Base-by-base conservation (phyloP, 371 early-diverging fungal species). In the Mortierella sp. region DNA sequence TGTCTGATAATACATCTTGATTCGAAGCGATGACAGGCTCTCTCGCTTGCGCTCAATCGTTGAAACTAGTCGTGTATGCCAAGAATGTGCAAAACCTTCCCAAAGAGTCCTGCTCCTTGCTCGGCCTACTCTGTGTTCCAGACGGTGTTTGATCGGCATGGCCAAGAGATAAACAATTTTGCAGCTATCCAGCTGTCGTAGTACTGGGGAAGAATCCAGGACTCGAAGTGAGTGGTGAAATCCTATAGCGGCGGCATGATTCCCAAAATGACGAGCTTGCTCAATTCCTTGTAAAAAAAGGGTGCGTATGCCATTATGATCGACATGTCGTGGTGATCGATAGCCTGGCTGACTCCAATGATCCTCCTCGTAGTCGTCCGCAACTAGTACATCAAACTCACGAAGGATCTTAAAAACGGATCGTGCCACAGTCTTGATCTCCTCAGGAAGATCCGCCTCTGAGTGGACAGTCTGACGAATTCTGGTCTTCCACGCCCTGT, bases 1-100 rank as follows among this genome's bases (percentile, higher is more conserved):
- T 4, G 72, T 81, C 24, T 72, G 70, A 55, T 84, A 85, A 61
- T 81, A 84, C 84, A 84, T 83, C 59, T 74, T 82, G 70, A 82
- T 65, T n/a, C 85, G 66, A 9, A 84, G 69, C 1, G 70, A 68
- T 19, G 84, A 84, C 4, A 81, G 22, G 11, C 52, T 60, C 55
- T 77, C 72, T 15, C 78, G 72, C 22, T 74, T 72, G 36, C 76
- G 76, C 22, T 77, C 77, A 16, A 78, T 69, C 5, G 75, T 64
- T 22, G 71, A 67, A 3, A 76, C 71, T 11, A 85, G 59, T 4
- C 83, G 71, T 21, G 57, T 22, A 52, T 85, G 79, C 69, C 74
- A 77, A 7, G 77, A 70, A 48, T 83, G 84, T 1, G 81, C 75
- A 71, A 74, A 81, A 6, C 77, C 63, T 21, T 75, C 71, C 85